Percentiles rank a stretch among this genome's conserved stretches.
phyloP scores from a whole-genome alignment of 2,329 filamentous ascomycete species.

The Xylaria sp. region DNA sequence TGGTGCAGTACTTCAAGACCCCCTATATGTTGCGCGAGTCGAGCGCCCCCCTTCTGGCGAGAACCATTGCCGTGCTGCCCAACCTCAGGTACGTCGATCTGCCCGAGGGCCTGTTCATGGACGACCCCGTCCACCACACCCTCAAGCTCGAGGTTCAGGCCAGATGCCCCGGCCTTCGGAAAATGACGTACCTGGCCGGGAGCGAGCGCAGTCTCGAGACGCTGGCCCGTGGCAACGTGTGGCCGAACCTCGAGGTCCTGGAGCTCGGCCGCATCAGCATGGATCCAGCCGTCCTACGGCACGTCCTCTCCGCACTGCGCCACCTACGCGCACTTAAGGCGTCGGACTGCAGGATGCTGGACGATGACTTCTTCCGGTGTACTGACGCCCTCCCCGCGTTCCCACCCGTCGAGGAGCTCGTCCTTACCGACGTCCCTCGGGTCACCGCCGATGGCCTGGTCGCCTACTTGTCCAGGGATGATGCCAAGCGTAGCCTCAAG shows the following conservation, averaged over 20 bases:
- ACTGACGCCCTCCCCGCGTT: conserved; percentile 76
- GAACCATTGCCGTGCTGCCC: conserved; percentile 84
- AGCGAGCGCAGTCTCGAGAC: conserved; percentile 81
- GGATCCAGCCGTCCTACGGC: conserved; percentile 76
- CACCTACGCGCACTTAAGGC: conserved; percentile 80
- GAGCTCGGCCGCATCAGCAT: conserved; percentile 76
- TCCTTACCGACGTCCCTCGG: conserved; percentile 75
- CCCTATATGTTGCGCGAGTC: conserved; percentile 96
- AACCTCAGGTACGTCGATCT: conserved; percentile 91
- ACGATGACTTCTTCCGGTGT: conserved; percentile 79
- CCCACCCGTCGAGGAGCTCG: conserved; percentile 78
- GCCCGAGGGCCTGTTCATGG: conserved; percentile 86
- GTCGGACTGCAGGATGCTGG: conserved; percentile 74
- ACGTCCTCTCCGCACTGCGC: conserved; percentile 74
- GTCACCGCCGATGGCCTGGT: conserved; percentile 78
- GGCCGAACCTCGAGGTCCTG: conserved; percentile 77
- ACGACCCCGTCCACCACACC: conserved; percentile 79
- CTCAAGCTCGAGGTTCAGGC: conserved; percentile 87
- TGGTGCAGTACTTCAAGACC: conserved; percentile 84
- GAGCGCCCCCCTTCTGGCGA: conserved; percentile 83
- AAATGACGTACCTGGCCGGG: conserved; percentile 86
- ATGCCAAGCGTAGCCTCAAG: conserved; percentile 69
- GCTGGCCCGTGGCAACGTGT: conserved; percentile 72
- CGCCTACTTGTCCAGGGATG: conserved; percentile 71
- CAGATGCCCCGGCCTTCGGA: conserved; percentile 83